A percentile compares a stretch with the other conserved stretches of the same genome.
Conservation (phyloP, 371 early-diverging fungal species). For the Batkoa obscura region DNA sequence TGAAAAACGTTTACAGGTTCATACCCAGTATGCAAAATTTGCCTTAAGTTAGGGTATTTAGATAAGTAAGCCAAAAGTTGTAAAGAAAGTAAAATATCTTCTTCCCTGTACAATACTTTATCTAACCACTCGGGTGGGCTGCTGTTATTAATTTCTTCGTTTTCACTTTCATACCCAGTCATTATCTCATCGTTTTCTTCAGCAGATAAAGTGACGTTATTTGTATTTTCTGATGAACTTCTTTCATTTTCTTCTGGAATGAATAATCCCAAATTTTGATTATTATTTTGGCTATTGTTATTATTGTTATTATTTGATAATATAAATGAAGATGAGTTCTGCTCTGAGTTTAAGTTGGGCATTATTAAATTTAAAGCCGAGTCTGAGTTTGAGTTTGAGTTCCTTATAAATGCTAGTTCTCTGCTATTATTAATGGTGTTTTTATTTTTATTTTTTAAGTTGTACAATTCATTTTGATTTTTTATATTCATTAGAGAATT, state of each 20-base stretch:
- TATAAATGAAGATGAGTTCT: not conserved
- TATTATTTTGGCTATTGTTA: too few species aligned
- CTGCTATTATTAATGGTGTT: not conserved
- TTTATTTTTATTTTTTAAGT: not conserved
- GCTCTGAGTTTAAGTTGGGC: too few species aligned
- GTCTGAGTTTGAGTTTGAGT: not conserved
- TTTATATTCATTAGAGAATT: constrained; percentile 24
- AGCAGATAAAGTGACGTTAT: constrained; percentile 5
- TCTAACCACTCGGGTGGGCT: constrained; percentile 18
- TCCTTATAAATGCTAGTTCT: too few species aligned
- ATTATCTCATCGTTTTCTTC: constrained; percentile 1
- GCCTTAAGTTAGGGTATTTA: constrained; percentile 57
- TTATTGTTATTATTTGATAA: constrained; percentile 6
- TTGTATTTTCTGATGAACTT: constrained; percentile 6
- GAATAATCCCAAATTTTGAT: constrained; percentile 20
- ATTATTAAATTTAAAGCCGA: not conserved
- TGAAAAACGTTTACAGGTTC: constrained; percentile 42
- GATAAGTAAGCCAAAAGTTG: constrained; percentile 71
- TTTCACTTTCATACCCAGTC: constrained; percentile 3
- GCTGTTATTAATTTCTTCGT: constrained; percentile 6
- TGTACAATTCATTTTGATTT: constrained; percentile 23
- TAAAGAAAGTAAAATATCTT: constrained; percentile 62
- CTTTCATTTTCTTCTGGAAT: constrained; percentile 18
- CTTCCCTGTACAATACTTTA: constrained; percentile 48
- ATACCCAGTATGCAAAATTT: constrained; percentile 36